phyloP scores from a whole-genome alignment of 805 yeast genomes.

The Kodamaea kaohsiungensis region DNA sequence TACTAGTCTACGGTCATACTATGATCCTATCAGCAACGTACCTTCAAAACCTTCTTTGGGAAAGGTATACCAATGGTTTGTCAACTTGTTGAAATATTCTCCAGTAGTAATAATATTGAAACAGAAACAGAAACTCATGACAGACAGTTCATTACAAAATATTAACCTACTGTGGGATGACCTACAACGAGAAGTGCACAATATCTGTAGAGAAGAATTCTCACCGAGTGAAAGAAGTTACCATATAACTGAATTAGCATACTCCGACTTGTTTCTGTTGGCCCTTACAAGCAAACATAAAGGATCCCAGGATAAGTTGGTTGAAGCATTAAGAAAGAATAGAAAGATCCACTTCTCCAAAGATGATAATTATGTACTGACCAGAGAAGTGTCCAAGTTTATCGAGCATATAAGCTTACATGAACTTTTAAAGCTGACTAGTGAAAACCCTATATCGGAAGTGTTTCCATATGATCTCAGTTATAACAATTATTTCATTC shows the following conservation, averaged over 20 bases:
- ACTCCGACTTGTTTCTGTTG: conserved; percentile 29
- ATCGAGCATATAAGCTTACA: not conserved
- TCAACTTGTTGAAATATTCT: conserved; percentile 24
- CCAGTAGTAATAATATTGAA: conserved; percentile 33
- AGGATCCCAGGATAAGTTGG: not conserved
- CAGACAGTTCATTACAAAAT: conserved; percentile 23
- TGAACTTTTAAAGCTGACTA: not conserved
- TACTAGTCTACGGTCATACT: conserved; percentile 27
- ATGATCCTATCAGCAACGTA: conserved; percentile 18
- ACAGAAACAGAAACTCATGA: conserved; percentile 28
- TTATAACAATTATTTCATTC: conserved; percentile 25
- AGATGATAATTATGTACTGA: not conserved
- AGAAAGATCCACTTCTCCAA: not conserved
- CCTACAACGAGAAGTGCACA: conserved; percentile 15
- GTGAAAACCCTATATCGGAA: not conserved
- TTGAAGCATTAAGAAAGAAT: not conserved
- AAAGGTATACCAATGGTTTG: conserved; percentile 33
- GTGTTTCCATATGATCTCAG: conserved; percentile 30
- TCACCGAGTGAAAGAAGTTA: conserved; percentile 22
- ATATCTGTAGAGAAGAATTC: conserved; percentile 9
- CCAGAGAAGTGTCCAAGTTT: not conserved
- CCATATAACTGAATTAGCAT: conserved; percentile 31
- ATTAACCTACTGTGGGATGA: conserved; percentile 22
- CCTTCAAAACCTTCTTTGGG: conserved; percentile 12
- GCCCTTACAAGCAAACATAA: conserved; percentile 11